These are phyloP conservation scores for Colletotrichum plurivorum DNA, from an alignment of 2,329 filamentous ascomycete genomes.

Conservation along the genomic window DNA sequence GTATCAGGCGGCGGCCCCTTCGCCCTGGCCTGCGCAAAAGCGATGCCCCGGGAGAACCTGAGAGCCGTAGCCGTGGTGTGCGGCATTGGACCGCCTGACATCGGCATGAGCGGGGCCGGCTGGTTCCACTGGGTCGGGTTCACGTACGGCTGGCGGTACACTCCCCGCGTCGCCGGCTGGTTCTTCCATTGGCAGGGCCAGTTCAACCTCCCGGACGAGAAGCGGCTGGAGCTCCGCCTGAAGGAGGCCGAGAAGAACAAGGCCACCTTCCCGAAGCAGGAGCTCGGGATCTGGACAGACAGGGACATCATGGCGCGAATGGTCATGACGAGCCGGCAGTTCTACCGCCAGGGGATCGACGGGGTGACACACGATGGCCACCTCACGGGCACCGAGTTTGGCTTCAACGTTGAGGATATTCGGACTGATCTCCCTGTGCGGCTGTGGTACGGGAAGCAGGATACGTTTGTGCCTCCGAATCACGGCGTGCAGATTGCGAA, in stretches of 20 bases:
- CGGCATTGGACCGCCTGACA: constrained; percentile 42
- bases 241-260: constrained; percentile 29
- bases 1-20: constrained; percentile 44
- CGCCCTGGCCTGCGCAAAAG: constrained; percentile 41
- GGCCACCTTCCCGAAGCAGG: constrained; percentile 12
- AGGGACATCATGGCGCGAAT: constrained; percentile 25
- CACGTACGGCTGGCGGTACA: constrained; percentile 37
- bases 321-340: constrained; percentile 33
- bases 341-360: constrained; percentile 33
- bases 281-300: constrained; percentile 24
- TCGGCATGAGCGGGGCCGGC: constrained; percentile 41
- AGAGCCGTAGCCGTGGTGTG: constrained; percentile 40
- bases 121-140: constrained; percentile 40
- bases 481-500: constrained; percentile 37
- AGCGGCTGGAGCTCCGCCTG: constrained; percentile 15
- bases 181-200: constrained; percentile 20
- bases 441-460: constrained; percentile 36
- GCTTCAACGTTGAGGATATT: constrained; percentile 35
- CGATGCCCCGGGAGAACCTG: constrained; percentile 37
- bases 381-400: constrained; percentile 31
- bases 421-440: constrained; percentile 22
- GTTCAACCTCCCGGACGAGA: constrained; percentile 29
- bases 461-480: constrained; percentile 33
- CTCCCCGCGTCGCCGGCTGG: constrained; percentile 32
- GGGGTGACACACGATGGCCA: constrained; percentile 32